Conservation (phyloP, 371 early-diverging fungal species). For the Syncephalastrum monosporum region DNA sequence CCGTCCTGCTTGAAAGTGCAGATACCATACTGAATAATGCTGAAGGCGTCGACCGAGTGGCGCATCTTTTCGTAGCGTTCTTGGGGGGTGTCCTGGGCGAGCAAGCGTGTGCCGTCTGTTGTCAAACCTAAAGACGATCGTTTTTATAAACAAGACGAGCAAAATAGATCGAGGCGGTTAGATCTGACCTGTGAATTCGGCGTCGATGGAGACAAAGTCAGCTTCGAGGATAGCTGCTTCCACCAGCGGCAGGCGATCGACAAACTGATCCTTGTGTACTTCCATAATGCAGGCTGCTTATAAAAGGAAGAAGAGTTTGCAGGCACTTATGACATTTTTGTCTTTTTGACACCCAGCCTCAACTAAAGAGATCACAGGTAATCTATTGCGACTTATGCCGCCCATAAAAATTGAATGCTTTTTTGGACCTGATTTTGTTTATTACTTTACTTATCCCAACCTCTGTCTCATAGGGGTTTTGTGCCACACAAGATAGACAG, state of each 20-base stretch:
- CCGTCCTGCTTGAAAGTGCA: constrained; percentile 64
- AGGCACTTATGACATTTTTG: too few species aligned
- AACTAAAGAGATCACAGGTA: too few species aligned
- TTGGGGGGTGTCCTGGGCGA: constrained; percentile 43
- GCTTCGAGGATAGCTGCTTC: constrained; percentile 60
- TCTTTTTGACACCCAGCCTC: too few species aligned
- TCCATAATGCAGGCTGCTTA: constrained; percentile 58
- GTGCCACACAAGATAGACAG: too few species aligned
- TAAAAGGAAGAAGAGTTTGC: too few species aligned
- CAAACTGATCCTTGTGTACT: constrained; percentile 65
- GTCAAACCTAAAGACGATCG: constrained; percentile 22
- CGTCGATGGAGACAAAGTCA: constrained; percentile 82
- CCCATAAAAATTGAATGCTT: too few species aligned
- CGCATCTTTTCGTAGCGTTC: constrained; percentile 62
- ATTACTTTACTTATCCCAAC: too few species aligned
- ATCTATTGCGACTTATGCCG: too few species aligned
- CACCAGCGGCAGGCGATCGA: constrained; percentile 52
- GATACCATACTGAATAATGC: constrained; percentile 78
- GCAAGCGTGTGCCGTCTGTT: constrained; percentile 16
- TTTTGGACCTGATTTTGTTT: too few species aligned
- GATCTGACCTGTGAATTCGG: constrained; percentile 77
- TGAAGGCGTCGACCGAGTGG: constrained; percentile 52
- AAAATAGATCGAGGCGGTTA: not conserved
- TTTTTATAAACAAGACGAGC: not conserved
- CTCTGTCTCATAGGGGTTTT: too few species aligned